These are phyloP conservation scores for Ophiostoma piceae DNA, from an alignment of 2,329 filamentous ascomycete genomes.

Conservation along the genomic window DNA sequence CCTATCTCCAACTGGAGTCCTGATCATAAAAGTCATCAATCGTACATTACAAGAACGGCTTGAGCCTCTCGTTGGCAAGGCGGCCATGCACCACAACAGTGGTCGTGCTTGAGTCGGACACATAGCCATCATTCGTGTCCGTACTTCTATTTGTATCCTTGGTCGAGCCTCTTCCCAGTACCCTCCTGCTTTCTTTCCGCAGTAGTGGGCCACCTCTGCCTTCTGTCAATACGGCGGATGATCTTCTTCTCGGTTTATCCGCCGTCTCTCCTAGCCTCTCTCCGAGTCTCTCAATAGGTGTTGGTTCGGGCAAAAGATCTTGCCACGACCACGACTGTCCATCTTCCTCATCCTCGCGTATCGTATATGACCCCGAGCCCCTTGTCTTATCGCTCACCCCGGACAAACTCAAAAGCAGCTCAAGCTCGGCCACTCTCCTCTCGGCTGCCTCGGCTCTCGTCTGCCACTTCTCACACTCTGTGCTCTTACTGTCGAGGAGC, in stretches of 20 bases:
- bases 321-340: conserved; percentile 18
- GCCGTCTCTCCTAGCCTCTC: neutral
- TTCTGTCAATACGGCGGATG: no score
- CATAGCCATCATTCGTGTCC: conserved; percentile 17
- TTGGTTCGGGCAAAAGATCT: neutral
- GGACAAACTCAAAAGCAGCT: conserved; percentile 29
- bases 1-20: neutral
- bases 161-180: neutral
- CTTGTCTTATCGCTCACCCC: conserved; percentile 23
- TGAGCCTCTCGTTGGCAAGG: conserved; percentile 17
- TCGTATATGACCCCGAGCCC: neutral
- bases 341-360: neutral
- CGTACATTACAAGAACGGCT: conserved; percentile 20
- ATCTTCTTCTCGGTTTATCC: no score
- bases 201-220: neutral
- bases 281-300: neutral
- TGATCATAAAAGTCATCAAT: neutral
- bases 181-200: conserved; percentile 11
- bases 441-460: conserved; percentile 53
- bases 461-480: conserved; percentile 48
- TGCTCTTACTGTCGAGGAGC: conserved; percentile 41
- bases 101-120: conserved; percentile 20
- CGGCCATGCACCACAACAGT: conserved; percentile 20
- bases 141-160: neutral
- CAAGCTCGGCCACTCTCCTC: conserved; percentile 45